These are phyloP conservation scores for Claviceps pusilla DNA, from an alignment of 2,329 filamentous ascomycete genomes.

Conservation along the genomic window DNA sequence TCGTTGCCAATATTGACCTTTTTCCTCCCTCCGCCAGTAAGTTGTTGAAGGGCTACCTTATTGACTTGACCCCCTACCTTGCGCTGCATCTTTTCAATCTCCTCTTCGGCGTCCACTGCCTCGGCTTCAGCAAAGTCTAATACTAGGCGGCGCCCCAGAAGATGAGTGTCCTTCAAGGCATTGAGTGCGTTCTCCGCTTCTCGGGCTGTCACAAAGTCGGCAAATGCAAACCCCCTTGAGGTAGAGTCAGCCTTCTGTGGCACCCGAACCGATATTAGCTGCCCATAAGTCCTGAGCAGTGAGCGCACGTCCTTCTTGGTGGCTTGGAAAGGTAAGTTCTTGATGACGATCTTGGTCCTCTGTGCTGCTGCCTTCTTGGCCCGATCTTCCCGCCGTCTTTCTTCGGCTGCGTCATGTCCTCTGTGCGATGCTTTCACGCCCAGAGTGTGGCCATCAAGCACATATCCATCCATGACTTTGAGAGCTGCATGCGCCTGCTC, in stretches of 20 bases:
- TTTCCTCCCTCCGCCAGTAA: constrained; percentile 68
- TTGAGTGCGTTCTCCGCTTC: constrained; percentile 87
- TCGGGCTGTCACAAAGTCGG: constrained; percentile 79
- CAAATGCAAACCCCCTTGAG: constrained; percentile 89
- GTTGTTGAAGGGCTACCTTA: constrained; percentile 77
- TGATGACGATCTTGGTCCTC: constrained; percentile 88
- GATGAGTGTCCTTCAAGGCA: constrained; percentile 80
- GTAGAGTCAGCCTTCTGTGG: constrained; percentile 88
- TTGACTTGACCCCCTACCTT: constrained; percentile 85
- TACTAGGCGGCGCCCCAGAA: constrained; percentile 77
- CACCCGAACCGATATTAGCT: constrained; percentile 80
- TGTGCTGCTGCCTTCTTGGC: constrained; percentile 64
- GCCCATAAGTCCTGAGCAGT: constrained; percentile 78
- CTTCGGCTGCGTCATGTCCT: constrained; percentile 73
- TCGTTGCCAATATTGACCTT: constrained; percentile 77
- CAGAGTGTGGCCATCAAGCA: constrained; percentile 75
- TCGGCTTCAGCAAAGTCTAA: constrained; percentile 86
- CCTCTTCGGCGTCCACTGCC: constrained; percentile 79
- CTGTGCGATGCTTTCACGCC: constrained; percentile 77
- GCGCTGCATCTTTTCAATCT: constrained; percentile 92
- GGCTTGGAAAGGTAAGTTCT: constrained; percentile 93
- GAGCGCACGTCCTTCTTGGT: constrained; percentile 82
- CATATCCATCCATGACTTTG: constrained; percentile 73
- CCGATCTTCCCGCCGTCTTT: constrained; percentile 66
- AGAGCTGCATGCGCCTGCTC: constrained; percentile 66